A percentile compares a stretch with the other conserved stretches of the same genome.
These are phyloP conservation scores for Neonectria faginata DNA, from an alignment of 2,329 filamentous ascomycete genomes.

Conservation along the genomic window DNA sequence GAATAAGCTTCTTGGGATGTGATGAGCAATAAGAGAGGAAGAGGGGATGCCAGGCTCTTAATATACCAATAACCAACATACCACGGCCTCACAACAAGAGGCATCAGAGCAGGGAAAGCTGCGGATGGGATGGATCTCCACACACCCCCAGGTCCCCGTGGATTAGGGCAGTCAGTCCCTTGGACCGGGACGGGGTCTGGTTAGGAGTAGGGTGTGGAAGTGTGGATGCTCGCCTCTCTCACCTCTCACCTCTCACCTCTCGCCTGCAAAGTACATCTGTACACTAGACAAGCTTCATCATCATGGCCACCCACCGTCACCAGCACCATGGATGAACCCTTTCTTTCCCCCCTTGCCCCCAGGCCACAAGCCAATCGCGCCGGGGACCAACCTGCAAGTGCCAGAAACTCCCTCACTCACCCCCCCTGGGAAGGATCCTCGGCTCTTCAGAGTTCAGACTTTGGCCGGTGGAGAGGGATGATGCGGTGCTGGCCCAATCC, in stretches of 20 bases:
- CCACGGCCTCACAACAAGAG: conserved; percentile 21
- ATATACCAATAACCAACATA: conserved; percentile 36
- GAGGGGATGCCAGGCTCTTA: conserved; percentile 39
- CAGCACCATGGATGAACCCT: conserved; percentile 10
- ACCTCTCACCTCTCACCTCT: neutral
- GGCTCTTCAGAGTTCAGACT: conserved; percentile 13
- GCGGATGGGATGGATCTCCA: neutral
- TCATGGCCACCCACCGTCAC: conserved; percentile 3
- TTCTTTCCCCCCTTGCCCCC: neutral
- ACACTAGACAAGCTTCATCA: conserved; percentile 12
- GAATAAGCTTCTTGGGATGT: conserved; percentile 18
- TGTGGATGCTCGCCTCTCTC: conserved; percentile 13
- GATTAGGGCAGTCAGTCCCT: conserved; percentile 8
- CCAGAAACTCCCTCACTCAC: conserved; percentile 25
- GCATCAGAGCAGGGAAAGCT: conserved; percentile 25
- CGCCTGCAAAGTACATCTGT: too few relatives aligned
- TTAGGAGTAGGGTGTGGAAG: conserved; percentile 1
- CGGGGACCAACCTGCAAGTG: neutral
- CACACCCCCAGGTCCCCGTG: conserved; percentile 19
- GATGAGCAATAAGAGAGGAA: conserved; percentile 4
- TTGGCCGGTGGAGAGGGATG: conserved; percentile 15
- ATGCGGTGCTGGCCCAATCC: conserved; percentile 31
- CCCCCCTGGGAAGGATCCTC: conserved; percentile 30
- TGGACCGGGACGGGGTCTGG: conserved; percentile 8
- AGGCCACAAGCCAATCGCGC: neutral